Percentiles rank a stretch among this genome's conserved stretches.
Evolutionary conservation across 2,329 filamentous ascomycete genomes (phyloP).

Genomic region (Coniochaeta sp.): DNA sequence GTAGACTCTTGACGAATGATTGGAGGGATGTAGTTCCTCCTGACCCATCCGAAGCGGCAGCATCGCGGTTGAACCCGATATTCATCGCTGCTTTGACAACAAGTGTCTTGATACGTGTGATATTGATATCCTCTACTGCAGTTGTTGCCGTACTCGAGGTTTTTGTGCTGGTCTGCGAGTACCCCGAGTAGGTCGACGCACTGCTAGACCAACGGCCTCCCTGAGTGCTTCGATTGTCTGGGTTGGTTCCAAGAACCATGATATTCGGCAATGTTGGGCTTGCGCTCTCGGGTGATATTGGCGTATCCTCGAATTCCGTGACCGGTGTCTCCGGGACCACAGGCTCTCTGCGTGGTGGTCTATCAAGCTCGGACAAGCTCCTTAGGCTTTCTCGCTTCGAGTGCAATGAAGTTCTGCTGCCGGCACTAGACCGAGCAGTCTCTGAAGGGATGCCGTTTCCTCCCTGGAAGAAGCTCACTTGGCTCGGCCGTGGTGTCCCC

Average conservation of each 20-base stretch:
- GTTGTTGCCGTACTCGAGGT: constrained; percentile 68
- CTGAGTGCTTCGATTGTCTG: constrained; percentile 33
- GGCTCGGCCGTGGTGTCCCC: constrained; percentile 74
- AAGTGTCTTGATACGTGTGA: constrained; percentile 69
- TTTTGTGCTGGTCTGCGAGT: constrained; percentile 62
- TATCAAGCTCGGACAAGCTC: constrained; percentile 38
- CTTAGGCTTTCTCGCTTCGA: constrained; percentile 48
- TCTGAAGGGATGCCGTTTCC: constrained; percentile 33
- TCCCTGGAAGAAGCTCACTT: constrained; percentile 61
- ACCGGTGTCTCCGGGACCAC: constrained; percentile 80
- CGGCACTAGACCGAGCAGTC: constrained; percentile 21
- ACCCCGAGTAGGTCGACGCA: constrained; percentile 70
- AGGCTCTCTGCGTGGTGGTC: constrained; percentile 32
- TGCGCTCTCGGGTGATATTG: constrained; percentile 72
- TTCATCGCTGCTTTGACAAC: constrained; percentile 82
- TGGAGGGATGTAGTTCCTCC: constrained; percentile 51
- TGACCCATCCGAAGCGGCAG: constrained; percentile 33
- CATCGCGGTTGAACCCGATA: constrained; percentile 64
- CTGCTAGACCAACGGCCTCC: constrained; percentile 73
- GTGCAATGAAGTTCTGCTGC: constrained; percentile 39
- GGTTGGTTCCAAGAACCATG: constrained; percentile 68
- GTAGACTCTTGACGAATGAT: constrained; percentile 67
- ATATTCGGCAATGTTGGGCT: constrained; percentile 77
- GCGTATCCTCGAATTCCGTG: constrained; percentile 89
- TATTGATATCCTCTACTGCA: constrained; percentile 66